Evolutionary conservation across 2,329 filamentous ascomycete species (phyloP), one percentile per base, ranked within the genome.

Genomic region (Apiospora sp.): DNA sequence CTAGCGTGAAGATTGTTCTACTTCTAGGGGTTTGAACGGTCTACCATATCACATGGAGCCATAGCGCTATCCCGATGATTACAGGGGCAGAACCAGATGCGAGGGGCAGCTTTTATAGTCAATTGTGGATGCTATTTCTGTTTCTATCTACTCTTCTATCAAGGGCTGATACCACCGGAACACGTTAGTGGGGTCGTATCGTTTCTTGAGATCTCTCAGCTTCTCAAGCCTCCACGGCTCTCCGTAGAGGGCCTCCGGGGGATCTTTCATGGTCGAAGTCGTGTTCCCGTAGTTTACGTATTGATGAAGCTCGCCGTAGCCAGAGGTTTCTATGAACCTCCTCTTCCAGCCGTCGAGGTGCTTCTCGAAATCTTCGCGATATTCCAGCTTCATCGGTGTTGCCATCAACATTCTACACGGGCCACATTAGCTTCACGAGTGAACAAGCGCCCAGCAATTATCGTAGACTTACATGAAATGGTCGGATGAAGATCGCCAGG

Each of bases 161-260:
- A 64, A 34, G 19, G 58, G 58, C 34, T 64, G 58, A n/a, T 64
- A 64, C 58, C 58, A 64, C 58, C 58, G 19, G 58, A 64, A 64
- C 14, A 64, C 34, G 10, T 64, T 64, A 24, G n/a, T 13, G 22
- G 58, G 58, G 22, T 64, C 58, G 14, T 64, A 64, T n/a, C 34
- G 58, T 41, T 14, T 41, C 58, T 64, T 64, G 34, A 64, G 58
- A n/a, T 13, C 34, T n/a, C 58, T 37, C 19, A 64, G 19, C 19
- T 41, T 64, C 34, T 64, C 58, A 13, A 64, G 34, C 34, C 58
- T 64, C 58, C 58, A 64, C 12, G 58, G 34, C 30, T 22, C 58
- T 41, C 58, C 58, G 19, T 64, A 64, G 19, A 64, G 19, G 34
- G 58, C 58, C n/a, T 64, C 58, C 5, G 19, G 34, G 22, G 58